Evolutionary conservation across 1,284 basidiomycete genomes (phyloP), one percentile per base, ranked within the genome.

Genomic region (Heterobasidion irregulare): DNA sequence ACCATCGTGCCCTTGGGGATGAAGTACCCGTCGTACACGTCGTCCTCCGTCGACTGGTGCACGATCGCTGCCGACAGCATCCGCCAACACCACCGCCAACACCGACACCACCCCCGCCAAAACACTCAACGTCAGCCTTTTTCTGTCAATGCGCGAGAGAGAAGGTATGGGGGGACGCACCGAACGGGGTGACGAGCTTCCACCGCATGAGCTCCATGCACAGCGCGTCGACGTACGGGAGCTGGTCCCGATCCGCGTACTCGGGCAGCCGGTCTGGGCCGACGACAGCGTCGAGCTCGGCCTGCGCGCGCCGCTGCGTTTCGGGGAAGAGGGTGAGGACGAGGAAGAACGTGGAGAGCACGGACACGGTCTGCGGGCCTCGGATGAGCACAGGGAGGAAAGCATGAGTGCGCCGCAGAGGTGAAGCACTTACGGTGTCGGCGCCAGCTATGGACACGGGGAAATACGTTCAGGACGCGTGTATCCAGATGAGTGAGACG

Each of bases 201-300:
- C 64, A 66, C 15, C 67, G 59, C 33, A 65, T 19, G 1, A 59
- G 35, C 43, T 70, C 69, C 49, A 64, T 63, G 12, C 66, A 53
- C 2, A 70, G 38, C 2, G 68, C 64, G 10, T 47, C 34, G 4
- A 53, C 43, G 34, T 47, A 53, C n/a, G 52, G 65, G 0, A 69
- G 57, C 5, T 50, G 36, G 0, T 50, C 46, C 8, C 62, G 57
- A 51, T 68, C 66, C 1, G 33, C 41, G 38, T 63, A 53, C 12
- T 53, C 56, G 0, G 68, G 68, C 1, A 67, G 58, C 6, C 67
- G 57, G 0, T 56, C 38, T 2, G 36, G n/a, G n/a, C 64, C 64
- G 9, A 68, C 52, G 16, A 64, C 59, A 1, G 19, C 38, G 19
- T 64, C 63, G 15, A 69, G 55, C 36, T 69, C 67, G 3, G 56